A percentile compares a stretch with the other conserved stretches of the same genome.
phyloP scores from a whole-genome alignment of 2,329 filamentous ascomycete genomes.

The Alternaria triticimaculans region DNA sequence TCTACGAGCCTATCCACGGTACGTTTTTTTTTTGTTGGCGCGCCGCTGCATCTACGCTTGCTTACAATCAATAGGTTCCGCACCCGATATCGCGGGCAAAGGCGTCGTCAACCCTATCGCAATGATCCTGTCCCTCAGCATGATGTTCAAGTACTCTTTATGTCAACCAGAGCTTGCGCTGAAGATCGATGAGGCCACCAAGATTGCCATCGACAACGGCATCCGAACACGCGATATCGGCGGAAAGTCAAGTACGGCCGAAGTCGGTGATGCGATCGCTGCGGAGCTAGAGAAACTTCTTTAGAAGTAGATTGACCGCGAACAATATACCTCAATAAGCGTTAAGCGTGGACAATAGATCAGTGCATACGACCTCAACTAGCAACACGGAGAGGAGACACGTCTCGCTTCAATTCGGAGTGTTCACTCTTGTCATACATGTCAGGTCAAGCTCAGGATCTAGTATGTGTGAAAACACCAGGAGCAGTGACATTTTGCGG shows the following conservation, averaged over 20 bases:
- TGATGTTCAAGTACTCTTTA: conserved; percentile 96
- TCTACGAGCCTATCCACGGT: conserved; percentile 98
- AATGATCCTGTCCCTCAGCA: conserved; percentile 88
- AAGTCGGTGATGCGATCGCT: conserved; percentile 84
- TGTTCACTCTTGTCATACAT: not conserved
- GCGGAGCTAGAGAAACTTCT: conserved; percentile 75
- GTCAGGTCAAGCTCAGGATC: not conserved
- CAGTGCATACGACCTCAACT: not conserved
- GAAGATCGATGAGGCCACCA: conserved; percentile 81
- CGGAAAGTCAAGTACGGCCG: conserved; percentile 72
- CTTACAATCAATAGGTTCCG: conserved; percentile 66
- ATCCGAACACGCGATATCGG: conserved; percentile 85
- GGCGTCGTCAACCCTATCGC: conserved; percentile 92
- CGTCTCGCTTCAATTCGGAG: not conserved
- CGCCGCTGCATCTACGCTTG: not conserved
- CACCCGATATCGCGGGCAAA: conserved; percentile 91
- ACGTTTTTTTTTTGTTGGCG: conserved; percentile 34
- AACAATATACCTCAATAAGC: not conserved
- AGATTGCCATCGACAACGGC: conserved; percentile 78
- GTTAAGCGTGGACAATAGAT: not conserved
- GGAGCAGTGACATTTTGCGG: not conserved
- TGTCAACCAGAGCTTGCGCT: conserved; percentile 77
- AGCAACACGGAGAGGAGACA: not conserved
- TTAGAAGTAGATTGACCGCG: conserved; percentile 32
- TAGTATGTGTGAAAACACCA: not conserved